Evolutionary conservation across 257 asterid genomes (phyloP).

Genomic region (Lantana camara): DNA sequence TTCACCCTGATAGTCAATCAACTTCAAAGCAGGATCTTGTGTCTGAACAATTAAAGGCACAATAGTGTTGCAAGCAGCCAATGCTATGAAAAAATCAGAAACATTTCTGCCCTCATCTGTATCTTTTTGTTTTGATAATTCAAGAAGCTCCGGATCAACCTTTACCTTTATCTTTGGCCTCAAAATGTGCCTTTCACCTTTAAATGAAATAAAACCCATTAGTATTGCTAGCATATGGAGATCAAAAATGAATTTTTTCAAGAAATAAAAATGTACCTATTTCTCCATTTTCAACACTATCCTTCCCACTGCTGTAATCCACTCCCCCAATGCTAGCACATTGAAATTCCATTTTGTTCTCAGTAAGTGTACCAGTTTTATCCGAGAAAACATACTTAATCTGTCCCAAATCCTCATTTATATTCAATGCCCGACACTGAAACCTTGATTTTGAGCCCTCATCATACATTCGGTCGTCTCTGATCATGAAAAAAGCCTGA

Average conservation of each 20-base stretch:
- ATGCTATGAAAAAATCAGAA: slow-evolving; percentile 66
- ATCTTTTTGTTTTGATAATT: slow-evolving; percentile 37
- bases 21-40: slow-evolving; percentile 58
- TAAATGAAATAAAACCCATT: slow-evolving; percentile 18
- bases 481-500: slow-evolving; percentile 83
- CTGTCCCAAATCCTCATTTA: slow-evolving; percentile 86
- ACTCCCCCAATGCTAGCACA: slow-evolving; percentile 74
- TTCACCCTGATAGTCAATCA: slow-evolving; percentile 80
- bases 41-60: slow-evolving; percentile 67
- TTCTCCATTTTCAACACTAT: slow-evolving; percentile 42
- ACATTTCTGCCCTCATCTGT: slow-evolving; percentile 50
- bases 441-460: slow-evolving; percentile 64
- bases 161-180: slow-evolving; percentile 67
- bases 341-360: slow-evolving; percentile 86
- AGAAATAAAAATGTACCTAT: background rate
- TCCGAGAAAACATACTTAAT: slow-evolving; percentile 78
- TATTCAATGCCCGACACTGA: slow-evolving; percentile 71
- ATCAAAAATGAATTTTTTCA: background rate
- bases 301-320: slow-evolving; percentile 43
- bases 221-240: background rate
- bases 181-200: slow-evolving; percentile 50
- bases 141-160: slow-evolving; percentile 59
- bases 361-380: slow-evolving; percentile 81
- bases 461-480: slow-evolving; percentile 58
- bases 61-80: slow-evolving; percentile 85